These are phyloP conservation scores for Phytophthora brassicae DNA, from an alignment of 352 stramenopile species.

Conservation along the genomic window DNA sequence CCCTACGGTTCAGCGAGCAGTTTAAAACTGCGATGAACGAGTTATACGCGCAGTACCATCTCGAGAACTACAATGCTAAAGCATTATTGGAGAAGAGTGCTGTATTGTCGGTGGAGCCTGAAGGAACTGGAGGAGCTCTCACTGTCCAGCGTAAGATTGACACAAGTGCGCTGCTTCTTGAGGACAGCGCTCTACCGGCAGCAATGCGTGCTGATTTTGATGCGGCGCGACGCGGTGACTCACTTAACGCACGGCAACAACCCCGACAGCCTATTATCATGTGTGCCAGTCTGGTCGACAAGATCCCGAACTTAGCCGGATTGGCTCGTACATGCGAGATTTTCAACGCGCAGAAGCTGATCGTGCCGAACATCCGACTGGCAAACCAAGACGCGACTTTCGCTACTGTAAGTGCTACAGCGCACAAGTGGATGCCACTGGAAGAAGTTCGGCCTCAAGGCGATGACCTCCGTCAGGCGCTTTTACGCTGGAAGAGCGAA, in stretches of 20 bases:
- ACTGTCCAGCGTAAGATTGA: slow-evolving; percentile 84
- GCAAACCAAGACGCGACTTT: slow-evolving; percentile 87
- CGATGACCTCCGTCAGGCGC: slow-evolving; percentile 34
- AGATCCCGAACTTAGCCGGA: slow-evolving; percentile 94
- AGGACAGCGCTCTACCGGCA: slow-evolving; percentile 57
- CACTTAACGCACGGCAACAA: slow-evolving; percentile 49
- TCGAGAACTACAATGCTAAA: slow-evolving; percentile 47
- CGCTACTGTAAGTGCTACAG: slow-evolving; percentile 90
- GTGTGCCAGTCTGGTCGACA: slow-evolving; percentile 92
- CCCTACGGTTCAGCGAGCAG: slow-evolving; percentile 53
- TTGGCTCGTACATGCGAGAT: slow-evolving; percentile 95
- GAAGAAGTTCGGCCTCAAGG: slow-evolving; percentile 79
- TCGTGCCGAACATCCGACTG: slow-evolving; percentile 88
- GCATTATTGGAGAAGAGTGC: not conserved
- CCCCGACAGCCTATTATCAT: slow-evolving; percentile 71
- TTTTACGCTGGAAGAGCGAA: slow-evolving; percentile 74
- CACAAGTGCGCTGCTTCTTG: slow-evolving; percentile 56
- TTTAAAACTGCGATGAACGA: slow-evolving; percentile 69
- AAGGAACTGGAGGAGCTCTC: slow-evolving; percentile 7
- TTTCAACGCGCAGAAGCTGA: slow-evolving; percentile 89
- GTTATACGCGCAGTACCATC: slow-evolving; percentile 74
- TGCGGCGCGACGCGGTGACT: slow-evolving; percentile 21
- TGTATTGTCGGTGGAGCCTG: not conserved
- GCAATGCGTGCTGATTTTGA: slow-evolving; percentile 45
- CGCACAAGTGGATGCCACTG: slow-evolving; percentile 95